Evolutionary conservation across 345 rosid species (phyloP).

Genomic region (Iberis pinnata): DNA sequence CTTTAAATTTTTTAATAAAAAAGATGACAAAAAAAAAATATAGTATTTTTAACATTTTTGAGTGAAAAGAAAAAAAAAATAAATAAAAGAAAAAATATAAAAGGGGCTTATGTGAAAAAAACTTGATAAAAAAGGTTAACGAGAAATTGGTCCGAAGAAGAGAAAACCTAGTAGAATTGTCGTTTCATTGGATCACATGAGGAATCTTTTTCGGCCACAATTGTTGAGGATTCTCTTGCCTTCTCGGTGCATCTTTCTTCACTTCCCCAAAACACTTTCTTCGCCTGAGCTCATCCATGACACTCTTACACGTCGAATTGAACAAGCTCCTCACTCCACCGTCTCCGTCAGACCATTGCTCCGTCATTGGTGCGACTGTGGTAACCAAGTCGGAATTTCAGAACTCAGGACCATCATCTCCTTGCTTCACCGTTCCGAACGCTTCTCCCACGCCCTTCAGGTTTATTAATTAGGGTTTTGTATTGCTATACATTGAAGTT

Average conservation of each 20-base stretch:
- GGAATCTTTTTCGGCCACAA: slow-evolving; percentile 13
- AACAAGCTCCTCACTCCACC: slow-evolving; percentile 18
- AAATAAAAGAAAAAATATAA: too few species aligned
- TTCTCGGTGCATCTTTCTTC: slow-evolving; percentile 6
- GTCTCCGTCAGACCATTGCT: slow-evolving; percentile 35
- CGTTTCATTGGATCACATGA: too few species aligned
- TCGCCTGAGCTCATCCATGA: slow-evolving; percentile 7
- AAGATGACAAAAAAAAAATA: too few species aligned
- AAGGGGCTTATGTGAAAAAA: too few species aligned
- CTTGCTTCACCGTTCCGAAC: slow-evolving; percentile 28
- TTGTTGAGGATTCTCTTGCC: not conserved
- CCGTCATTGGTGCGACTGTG: slow-evolving; percentile 41
- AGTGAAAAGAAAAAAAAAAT: too few species aligned
- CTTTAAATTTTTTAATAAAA: slow-evolving; percentile 14
- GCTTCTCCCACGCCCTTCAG: slow-evolving; percentile 44
- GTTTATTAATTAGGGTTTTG: slow-evolving; percentile 9
- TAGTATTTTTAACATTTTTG: too few species aligned
- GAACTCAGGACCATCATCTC: slow-evolving; percentile 30
- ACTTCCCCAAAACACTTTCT: slow-evolving; percentile 16
- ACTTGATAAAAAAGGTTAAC: too few species aligned
- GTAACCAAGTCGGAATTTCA: slow-evolving; percentile 10
- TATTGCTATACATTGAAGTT: too few species aligned
- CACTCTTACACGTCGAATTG: slow-evolving; percentile 29
- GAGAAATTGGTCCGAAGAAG: too few species aligned
- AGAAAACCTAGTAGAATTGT: too few species aligned